Evolutionary conservation across 2,329 filamentous ascomycete species (phyloP).

Genomic region (Fusarium paranaense): DNA sequence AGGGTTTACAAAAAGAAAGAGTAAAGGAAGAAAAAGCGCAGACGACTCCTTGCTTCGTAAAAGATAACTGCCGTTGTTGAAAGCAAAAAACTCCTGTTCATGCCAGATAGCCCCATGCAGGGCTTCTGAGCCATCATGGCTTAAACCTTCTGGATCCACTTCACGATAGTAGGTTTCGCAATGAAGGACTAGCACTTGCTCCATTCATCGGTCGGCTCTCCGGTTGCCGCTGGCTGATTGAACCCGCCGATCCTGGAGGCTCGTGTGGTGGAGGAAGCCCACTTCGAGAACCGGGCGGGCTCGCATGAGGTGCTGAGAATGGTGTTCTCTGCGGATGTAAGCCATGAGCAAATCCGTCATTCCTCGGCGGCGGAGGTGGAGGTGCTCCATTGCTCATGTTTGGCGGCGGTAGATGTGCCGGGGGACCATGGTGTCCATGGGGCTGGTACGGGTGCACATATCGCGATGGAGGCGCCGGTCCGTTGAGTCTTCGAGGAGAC

Average conservation of each 20-base stretch:
- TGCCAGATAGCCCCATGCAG: not conserved
- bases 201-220: slow-evolving; percentile 66
- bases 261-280: slow-evolving; percentile 47
- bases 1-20: not conserved
- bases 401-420: slow-evolving; percentile 45
- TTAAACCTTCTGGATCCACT: not conserved
- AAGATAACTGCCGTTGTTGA: not conserved
- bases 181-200: slow-evolving; percentile 81
- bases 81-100: not conserved
- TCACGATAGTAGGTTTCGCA: slow-evolving; percentile 79
- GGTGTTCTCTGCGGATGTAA: slow-evolving; percentile 56
- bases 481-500: slow-evolving; percentile 61
- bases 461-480: slow-evolving; percentile 55
- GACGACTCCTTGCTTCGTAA: not conserved
- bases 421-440: slow-evolving; percentile 40
- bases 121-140: not conserved
- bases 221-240: slow-evolving; percentile 44
- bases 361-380: slow-evolving; percentile 43
- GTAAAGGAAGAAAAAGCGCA: not conserved
- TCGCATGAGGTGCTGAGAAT: slow-evolving; percentile 58
- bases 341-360: slow-evolving; percentile 54
- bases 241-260: slow-evolving; percentile 32
- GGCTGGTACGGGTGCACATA: slow-evolving; percentile 54
- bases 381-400: slow-evolving; percentile 50
- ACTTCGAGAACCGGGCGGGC: slow-evolving; percentile 59